Base-by-base conservation (phyloP, 208 protist genomes). In the Trypanosoma grayi region DNA sequence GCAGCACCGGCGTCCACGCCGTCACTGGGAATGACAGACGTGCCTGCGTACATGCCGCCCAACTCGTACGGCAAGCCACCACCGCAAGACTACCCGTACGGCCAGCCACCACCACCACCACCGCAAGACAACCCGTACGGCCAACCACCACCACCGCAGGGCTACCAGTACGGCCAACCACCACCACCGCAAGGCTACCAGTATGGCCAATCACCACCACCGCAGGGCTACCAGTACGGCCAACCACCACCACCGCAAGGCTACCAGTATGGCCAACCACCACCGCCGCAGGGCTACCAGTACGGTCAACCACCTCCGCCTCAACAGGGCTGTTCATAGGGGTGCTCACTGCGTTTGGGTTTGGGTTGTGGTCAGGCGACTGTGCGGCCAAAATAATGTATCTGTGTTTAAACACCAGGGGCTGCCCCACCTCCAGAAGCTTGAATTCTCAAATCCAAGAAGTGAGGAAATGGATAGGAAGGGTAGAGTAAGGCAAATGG, bases 161-260 rank as follows among this genome's bases (percentile, higher is more conserved):
- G 44, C 6, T 37, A 50, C 16, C 0, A 0, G 0, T 64, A 64
- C 27, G 59, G 59, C 14, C 46, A 64, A 36, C 13, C 31, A 22
- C 13, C 14, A 40, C 13, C 14, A 36, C 11, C 25, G 14, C 57
- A 62, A 37, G 43, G 44, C 6, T 37, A 50, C 16, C 0, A 0
- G 0, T 64, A 64, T 36, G 59, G 59, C 14, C 46, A 64, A 36
- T 46, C 59, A 47, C 59, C 59, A 46, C 46, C 59, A 34, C 46
- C 59, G 16, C 58, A 52, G 45, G 58, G 58, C 3, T 47, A 47
- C 46, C 4, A 10, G 0, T 64, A 64, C 45, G 58, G 58, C 6
- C 45, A 64, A 34, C 58, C 58, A 55, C 58, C 43, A 37, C 55
- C 27, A 48, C 56, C 56, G 18, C 16, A 44, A 16, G 55, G 55